Conservation (phyloP, 257 asterid species). For the Nicotiana tomentosiformis region DNA sequence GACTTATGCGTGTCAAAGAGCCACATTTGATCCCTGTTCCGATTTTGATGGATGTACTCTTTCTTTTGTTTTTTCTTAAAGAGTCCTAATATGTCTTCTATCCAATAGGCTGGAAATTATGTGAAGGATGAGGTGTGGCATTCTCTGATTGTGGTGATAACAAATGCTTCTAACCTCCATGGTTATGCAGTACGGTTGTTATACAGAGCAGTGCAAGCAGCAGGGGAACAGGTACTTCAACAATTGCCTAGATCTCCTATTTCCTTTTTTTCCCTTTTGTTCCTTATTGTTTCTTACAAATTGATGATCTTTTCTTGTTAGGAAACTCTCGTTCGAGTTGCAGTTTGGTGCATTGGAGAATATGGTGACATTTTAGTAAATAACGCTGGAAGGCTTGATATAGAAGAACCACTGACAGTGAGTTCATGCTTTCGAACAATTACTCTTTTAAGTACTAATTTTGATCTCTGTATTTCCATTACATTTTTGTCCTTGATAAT, state of each 20-base stretch:
- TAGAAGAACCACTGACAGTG: constrained; percentile 77
- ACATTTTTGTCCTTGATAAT: neutral
- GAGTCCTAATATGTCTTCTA: constrained; percentile 12
- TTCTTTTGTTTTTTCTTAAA: neutral
- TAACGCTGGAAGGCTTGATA: constrained; percentile 64
- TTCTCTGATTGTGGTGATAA: constrained; percentile 78
- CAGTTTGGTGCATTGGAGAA: constrained; percentile 99
- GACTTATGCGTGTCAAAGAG: no score
- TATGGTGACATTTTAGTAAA: constrained; percentile 85
- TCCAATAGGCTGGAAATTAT: constrained; percentile 75
- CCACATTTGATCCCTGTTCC: no score
- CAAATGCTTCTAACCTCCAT: constrained; percentile 89
- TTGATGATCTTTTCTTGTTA: constrained; percentile 22
- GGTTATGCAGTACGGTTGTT: constrained; percentile 84
- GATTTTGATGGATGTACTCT: neutral
- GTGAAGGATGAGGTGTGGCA: constrained; percentile 99
- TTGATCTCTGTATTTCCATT: neutral
- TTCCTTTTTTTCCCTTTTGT: neutral
- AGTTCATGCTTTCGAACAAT: constrained; percentile 31
- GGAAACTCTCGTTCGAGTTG: constrained; percentile 96
- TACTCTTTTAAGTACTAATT: neutral
- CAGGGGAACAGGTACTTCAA: constrained; percentile 68
- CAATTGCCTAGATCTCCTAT: neutral
- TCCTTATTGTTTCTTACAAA: constrained; percentile 5
- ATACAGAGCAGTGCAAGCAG: constrained; percentile 62